Evolutionary conservation across 163 green algal genomes (phyloP).

Genomic region (Dunaliella salina): DNA sequence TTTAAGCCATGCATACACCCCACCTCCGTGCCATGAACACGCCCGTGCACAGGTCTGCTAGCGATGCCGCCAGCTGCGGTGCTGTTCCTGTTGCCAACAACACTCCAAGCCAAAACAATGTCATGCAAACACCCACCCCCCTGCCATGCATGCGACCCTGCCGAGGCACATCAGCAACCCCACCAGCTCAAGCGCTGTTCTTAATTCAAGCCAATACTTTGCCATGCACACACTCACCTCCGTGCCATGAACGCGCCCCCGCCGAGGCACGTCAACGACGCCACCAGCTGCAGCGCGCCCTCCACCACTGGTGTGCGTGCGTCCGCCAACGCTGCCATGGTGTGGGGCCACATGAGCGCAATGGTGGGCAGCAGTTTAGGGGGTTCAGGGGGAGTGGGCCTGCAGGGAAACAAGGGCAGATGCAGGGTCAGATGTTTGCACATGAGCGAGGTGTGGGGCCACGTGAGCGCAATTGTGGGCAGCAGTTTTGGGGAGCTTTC

Average conservation of each 20-base stretch:
- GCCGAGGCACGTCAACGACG: slow-evolving; percentile 31
- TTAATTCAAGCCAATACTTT: no score
- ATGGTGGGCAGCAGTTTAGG: slow-evolving; percentile 68
- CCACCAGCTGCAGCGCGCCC: slow-evolving; percentile 34
- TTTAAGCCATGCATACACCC: no score
- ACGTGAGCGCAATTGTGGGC: no score
- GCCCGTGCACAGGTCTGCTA: no score
- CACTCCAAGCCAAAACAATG: no score
- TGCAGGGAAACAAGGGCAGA: background rate
- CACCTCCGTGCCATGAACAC: no score
- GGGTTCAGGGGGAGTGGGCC: slow-evolving; percentile 35
- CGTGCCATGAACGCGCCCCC: slow-evolving; percentile 55
- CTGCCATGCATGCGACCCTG: slow-evolving; percentile 53
- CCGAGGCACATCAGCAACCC: background rate
- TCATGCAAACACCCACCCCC: no score
- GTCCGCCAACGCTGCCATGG: slow-evolving; percentile 56
- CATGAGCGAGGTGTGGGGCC: no score
- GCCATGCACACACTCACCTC: background rate
- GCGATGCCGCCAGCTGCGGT: no score
- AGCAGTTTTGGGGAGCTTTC: no score
- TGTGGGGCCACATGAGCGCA: slow-evolving; percentile 56
- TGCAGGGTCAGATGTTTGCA: no score
- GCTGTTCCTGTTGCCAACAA: no score
- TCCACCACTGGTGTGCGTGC: slow-evolving; percentile 55
- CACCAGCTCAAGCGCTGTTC: background rate